Evolutionary conservation across 1,284 basidiomycete genomes (phyloP).

Genomic region (Leccinum pallidistipes): DNA sequence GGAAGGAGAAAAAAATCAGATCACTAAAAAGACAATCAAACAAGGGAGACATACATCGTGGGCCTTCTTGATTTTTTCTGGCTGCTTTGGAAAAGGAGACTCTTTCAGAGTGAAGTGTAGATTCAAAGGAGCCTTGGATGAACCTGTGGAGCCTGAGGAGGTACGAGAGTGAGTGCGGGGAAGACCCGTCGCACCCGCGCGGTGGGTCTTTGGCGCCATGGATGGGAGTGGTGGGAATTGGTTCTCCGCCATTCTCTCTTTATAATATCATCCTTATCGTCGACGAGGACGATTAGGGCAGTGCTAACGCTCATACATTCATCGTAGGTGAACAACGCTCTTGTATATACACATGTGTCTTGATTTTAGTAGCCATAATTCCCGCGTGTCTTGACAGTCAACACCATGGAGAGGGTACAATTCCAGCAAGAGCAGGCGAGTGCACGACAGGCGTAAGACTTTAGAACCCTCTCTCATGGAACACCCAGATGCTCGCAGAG

Average conservation of each 20-base stretch:
- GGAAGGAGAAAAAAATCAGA: conserved; percentile 9
- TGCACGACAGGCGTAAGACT: not conserved
- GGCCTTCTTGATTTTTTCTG: conserved; percentile 54
- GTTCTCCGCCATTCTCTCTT: conserved; percentile 34
- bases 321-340: too few relatives aligned
- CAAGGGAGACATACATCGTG: conserved; percentile 43
- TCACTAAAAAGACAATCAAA: conserved; percentile 13
- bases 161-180: conserved; percentile 62
- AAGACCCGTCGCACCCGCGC: conserved; percentile 41
- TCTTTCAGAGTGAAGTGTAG: conserved; percentile 72
- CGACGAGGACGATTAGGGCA: not conserved
- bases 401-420: conserved; percentile 87
- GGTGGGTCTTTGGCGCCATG: conserved; percentile 53
- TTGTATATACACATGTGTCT: too few relatives aligned
- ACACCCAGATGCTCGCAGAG: conserved; percentile 85
- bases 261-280: conserved; percentile 25
- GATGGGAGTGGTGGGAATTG: conserved; percentile 28
- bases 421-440: conserved; percentile 88
- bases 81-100: conserved; percentile 38
- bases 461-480: conserved; percentile 15
- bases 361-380: not conserved
- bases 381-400: not conserved
- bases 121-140: conserved; percentile 55
- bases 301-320: not conserved
- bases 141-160: conserved; percentile 52